Conservation (phyloP, 176 grass and related monocot genomes). For the Carex parvula region DNA sequence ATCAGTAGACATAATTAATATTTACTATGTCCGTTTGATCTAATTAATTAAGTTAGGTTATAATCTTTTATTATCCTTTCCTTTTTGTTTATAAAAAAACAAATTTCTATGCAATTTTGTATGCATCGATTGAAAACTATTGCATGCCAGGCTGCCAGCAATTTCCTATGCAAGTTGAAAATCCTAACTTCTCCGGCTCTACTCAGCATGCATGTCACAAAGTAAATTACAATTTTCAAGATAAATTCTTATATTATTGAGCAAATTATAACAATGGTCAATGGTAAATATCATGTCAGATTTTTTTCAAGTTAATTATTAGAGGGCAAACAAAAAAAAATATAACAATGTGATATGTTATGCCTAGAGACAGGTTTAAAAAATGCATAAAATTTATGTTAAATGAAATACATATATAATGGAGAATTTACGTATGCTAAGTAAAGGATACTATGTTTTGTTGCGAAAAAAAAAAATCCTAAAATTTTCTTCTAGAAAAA, state of each 20-base stretch:
- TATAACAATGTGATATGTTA: neutral
- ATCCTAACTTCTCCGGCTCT: neutral
- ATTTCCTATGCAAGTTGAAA: neutral
- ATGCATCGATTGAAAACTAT: neutral
- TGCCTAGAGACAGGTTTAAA: too few relatives aligned
- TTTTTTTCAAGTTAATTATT: neutral
- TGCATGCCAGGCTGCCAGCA: too few relatives aligned
- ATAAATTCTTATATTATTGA: neutral
- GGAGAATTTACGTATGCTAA: neutral
- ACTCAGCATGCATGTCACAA: neutral
- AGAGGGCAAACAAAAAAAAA: neutral
- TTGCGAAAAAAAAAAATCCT: neutral
- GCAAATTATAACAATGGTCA: neutral
- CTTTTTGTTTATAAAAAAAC: neutral
- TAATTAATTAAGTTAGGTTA: neutral
- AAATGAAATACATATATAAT: neutral
- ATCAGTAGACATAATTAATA: too few relatives aligned
- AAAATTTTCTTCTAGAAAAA: constrained; percentile 15
- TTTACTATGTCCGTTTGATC: neutral
- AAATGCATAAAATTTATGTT: too few relatives aligned
- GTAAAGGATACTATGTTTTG: neutral
- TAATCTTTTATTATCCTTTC: neutral
- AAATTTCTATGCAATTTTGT: neutral
- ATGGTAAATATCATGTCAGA: neutral
- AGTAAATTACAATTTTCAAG: neutral